These are phyloP conservation scores for Acer campestre DNA, from an alignment of 345 rosid species.

Conservation along the genomic window DNA sequence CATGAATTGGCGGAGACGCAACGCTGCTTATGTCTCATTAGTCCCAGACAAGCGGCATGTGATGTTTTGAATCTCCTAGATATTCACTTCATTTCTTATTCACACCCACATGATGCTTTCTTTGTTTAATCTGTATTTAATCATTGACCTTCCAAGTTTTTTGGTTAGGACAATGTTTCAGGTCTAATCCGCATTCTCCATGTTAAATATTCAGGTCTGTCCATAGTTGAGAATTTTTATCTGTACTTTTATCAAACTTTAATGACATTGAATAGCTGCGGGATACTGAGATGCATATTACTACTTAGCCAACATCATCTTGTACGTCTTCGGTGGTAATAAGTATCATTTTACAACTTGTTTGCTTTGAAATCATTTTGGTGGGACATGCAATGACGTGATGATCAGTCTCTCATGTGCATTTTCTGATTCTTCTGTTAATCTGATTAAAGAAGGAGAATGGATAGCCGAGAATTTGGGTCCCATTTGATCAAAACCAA, in stretches of 20 bases:
- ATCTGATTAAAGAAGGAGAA: neutral
- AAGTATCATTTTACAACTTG: neutral
- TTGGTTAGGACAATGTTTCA: neutral
- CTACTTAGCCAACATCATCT: too few relatives aligned
- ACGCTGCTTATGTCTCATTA: neutral
- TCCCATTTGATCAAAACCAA: neutral
- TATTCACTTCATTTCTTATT: neutral
- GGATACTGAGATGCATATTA: too few relatives aligned
- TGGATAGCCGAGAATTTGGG: neutral
- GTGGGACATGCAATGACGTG: neutral
- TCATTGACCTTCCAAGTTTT: too few relatives aligned
- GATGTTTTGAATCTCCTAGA: neutral
- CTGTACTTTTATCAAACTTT: too few relatives aligned
- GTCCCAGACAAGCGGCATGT: neutral
- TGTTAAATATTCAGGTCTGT: too few relatives aligned
- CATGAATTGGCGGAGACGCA: neutral
- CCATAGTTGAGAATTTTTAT: too few relatives aligned
- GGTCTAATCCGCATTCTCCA: neutral
- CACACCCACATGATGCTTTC: neutral
- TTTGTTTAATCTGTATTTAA: neutral
- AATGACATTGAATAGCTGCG: too few relatives aligned
- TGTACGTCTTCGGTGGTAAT: too few relatives aligned
- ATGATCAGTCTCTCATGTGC: too few relatives aligned
- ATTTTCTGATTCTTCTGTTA: neutral
- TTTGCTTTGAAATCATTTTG: neutral